Evolutionary conservation across 257 asterid species (phyloP), one percentile per base, ranked within the genome.

Genomic region (Dorcoceras hygrometricum): DNA sequence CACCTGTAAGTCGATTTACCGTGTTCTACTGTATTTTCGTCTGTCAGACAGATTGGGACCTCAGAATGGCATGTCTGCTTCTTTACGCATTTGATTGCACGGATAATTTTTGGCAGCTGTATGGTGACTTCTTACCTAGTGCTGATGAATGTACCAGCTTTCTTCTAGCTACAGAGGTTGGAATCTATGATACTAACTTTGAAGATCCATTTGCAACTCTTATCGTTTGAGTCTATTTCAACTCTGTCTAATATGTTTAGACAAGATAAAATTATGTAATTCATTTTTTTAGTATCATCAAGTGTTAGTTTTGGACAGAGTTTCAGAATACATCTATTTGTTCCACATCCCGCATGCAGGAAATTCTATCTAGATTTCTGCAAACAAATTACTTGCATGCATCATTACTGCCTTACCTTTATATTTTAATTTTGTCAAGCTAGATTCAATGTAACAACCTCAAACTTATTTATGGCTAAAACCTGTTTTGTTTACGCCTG

Each of bases 21-120:
- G 1, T 43, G 51, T 14, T 43, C 19, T 43, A 43, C 14, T 14
- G 51, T 12, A 43, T 43, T 14, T 43, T 43, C 3, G 51, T 6
- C 51, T 76, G 81, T 78, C 96, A 93, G 99, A 86, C 96, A 73
- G 99, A 93, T 68, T 93, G 92, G 88, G 97, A 93, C 81, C 84
- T 93, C 76, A 83, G 99, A 85, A 27, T 93, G 85, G 99, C 97
- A 26, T 88, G 99, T 75, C 90, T 90, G 73, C 92, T 93, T 25
- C 65, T 93, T 63, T 80, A 86, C 29, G 87, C 97, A 46, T 83
- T 93, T 76, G 99, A 93, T 85, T 87, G 97, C 96, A 86, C 83
- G 74, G 96, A 83, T 70, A 93, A 88, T 70, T 93, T 93, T 81
- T 93, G 96, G 99, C 95, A 86, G 84, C 84, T 93, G 51, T 93